Percentiles rank a stretch among this genome's conserved stretches.
Conservation (phyloP, 2,329 filamentous ascomycete genomes). For the Tympanopsis confertula region DNA sequence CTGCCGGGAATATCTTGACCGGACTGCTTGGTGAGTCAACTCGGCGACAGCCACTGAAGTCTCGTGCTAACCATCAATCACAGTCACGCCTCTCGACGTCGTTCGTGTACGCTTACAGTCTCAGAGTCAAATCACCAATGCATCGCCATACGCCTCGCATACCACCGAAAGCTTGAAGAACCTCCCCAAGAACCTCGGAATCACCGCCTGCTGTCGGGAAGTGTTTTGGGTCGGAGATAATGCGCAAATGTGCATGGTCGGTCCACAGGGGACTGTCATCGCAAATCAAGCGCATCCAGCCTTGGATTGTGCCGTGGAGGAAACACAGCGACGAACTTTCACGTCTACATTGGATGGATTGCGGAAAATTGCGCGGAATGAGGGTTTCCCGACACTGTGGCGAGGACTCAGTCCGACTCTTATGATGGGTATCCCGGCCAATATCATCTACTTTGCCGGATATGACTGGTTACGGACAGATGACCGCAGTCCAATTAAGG, state of each 20-base stretch:
- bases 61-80: too few species aligned
- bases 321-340: constrained; percentile 47
- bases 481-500: constrained; percentile 38
- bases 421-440: constrained; percentile 55
- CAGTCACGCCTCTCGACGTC: constrained; percentile 59
- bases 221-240: constrained; percentile 62
- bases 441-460: constrained; percentile 62
- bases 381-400: constrained; percentile 51
- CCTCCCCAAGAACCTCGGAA: constrained; percentile 39
- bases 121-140: constrained; percentile 25
- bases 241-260: constrained; percentile 49
- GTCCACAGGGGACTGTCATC: constrained; percentile 7
- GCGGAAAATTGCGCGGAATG: constrained; percentile 56
- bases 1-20: background rate
- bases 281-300: constrained; percentile 19
- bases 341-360: constrained; percentile 56
- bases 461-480: constrained; percentile 57
- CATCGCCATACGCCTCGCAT: background rate
- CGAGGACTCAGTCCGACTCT: constrained; percentile 54
- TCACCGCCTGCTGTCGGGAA: constrained; percentile 58
- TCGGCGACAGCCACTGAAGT: too few species aligned
- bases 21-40: background rate
- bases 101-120: constrained; percentile 59
- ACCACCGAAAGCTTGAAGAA: constrained; percentile 7
- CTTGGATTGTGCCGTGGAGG: constrained; percentile 50